Conservation (phyloP, 31 red algal genomes). For the Bonnemaisonia californica region DNA sequence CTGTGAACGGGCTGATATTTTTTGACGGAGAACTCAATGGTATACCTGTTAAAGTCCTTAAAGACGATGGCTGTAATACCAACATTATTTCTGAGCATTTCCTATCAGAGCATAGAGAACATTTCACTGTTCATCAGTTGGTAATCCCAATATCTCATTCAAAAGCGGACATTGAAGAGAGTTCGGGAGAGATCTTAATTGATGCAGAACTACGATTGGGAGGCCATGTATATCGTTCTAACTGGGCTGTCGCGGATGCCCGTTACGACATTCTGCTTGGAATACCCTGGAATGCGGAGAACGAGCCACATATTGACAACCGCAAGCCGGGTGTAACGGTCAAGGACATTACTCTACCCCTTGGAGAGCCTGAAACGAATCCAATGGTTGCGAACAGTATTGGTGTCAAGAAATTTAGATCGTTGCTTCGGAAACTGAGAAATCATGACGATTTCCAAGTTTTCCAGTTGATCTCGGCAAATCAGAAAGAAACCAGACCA, state of each 20-base stretch:
- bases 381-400: background rate
- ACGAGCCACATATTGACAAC: background rate
- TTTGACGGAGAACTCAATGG: slow-evolving; percentile 8
- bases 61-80: slow-evolving; percentile 20
- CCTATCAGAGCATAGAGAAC: background rate
- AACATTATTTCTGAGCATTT: background rate
- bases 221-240: background rate
- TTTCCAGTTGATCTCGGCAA: no score
- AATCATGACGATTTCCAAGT: no score
- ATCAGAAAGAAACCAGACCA: no score
- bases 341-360: background rate
- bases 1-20: background rate
- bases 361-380: background rate
- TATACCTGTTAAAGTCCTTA: slow-evolving; percentile 6
- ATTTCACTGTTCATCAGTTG: background rate
- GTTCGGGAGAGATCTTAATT: background rate
- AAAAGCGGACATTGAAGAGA: background rate
- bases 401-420: background rate
- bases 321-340: background rate
- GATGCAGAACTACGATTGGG: background rate
- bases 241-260: slow-evolving; percentile 3
- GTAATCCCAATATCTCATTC: background rate
- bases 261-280: slow-evolving; percentile 16
- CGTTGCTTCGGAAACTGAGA: no score
- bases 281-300: background rate